Percentiles rank a stretch among this genome's conserved stretches.
phyloP scores from a whole-genome alignment of 345 rosid genomes.

The Gossypium herbaceum region DNA sequence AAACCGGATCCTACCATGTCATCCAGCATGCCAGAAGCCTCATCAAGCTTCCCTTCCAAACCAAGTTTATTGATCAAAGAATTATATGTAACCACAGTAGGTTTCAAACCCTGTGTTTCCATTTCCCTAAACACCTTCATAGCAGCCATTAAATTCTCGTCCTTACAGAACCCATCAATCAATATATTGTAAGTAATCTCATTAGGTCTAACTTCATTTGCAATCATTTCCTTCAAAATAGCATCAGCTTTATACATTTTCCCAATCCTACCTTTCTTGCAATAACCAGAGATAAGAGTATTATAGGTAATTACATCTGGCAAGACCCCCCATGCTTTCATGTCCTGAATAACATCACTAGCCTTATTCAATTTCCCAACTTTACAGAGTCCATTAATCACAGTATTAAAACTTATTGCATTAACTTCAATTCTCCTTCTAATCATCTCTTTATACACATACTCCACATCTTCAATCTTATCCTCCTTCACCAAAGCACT shows the following conservation, averaged over 20 bases:
- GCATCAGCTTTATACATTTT: slow-evolving; percentile 80
- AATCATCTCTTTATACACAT: slow-evolving; percentile 59
- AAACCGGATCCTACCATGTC: slow-evolving; percentile 56
- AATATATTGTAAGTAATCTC: slow-evolving; percentile 67
- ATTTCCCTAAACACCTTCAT: slow-evolving; percentile 62
- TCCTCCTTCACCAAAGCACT: slow-evolving; percentile 50
- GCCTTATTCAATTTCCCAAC: slow-evolving; percentile 73
- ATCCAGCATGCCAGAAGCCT: slow-evolving; percentile 45
- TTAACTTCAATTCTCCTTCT: slow-evolving; percentile 51
- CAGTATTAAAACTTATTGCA: slow-evolving; percentile 48
- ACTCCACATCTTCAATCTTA: slow-evolving; percentile 46
- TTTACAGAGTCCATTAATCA: slow-evolving; percentile 62
- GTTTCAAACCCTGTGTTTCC: slow-evolving; percentile 52
- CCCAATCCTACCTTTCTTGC: slow-evolving; percentile 58
- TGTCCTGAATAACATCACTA: slow-evolving; percentile 58
- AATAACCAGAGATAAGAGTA: slow-evolving; percentile 62
- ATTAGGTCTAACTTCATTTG: slow-evolving; percentile 38
- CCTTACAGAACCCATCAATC: slow-evolving; percentile 81
- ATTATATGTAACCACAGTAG: slow-evolving; percentile 57
- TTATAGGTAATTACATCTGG: slow-evolving; percentile 63
- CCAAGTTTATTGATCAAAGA: slow-evolving; percentile 55
- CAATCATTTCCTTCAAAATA: slow-evolving; percentile 63
- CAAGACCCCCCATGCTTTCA: slow-evolving; percentile 47
- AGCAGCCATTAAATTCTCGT: slow-evolving; percentile 48
- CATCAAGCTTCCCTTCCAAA: slow-evolving; percentile 41